These are phyloP conservation scores for Eremothecium coryli DNA, from an alignment of 1,139 yeast genomes.

Conservation along the genomic window DNA sequence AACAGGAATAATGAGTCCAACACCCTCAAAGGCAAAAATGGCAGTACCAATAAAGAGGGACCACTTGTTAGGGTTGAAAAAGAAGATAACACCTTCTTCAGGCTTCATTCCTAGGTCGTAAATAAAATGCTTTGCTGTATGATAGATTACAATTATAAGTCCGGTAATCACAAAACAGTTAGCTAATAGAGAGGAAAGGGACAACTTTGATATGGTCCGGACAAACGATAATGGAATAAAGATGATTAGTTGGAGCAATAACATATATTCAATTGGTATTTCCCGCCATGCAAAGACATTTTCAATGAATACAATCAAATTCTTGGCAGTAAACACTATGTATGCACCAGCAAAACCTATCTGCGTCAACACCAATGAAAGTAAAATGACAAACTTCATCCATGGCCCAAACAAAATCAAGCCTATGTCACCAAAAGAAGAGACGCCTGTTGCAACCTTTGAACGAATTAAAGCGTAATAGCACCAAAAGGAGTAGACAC, in stretches of 20 bases:
- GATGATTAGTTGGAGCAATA: slow-evolving; percentile 46
- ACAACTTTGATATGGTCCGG: slow-evolving; percentile 61
- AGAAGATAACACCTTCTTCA: slow-evolving; percentile 30
- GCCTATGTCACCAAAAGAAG: slow-evolving; percentile 73
- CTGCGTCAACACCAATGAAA: slow-evolving; percentile 59
- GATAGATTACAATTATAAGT: slow-evolving; percentile 51
- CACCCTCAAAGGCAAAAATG: slow-evolving; percentile 74
- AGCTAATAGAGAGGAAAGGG: slow-evolving; percentile 58
- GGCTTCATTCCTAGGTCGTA: slow-evolving; percentile 22
- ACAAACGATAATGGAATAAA: slow-evolving; percentile 63
- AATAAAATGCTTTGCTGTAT: slow-evolving; percentile 34
- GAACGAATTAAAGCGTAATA: slow-evolving; percentile 53
- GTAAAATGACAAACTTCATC: slow-evolving; percentile 48
- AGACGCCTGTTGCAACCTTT: slow-evolving; percentile 47
- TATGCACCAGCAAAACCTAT: slow-evolving; percentile 74
- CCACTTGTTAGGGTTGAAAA: slow-evolving; percentile 55
- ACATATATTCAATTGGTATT: slow-evolving; percentile 35
- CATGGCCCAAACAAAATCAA: slow-evolving; percentile 49
- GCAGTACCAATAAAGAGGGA: slow-evolving; percentile 73
- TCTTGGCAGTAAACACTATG: slow-evolving; percentile 63
- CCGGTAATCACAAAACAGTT: slow-evolving; percentile 60
- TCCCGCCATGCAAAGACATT: slow-evolving; percentile 38
- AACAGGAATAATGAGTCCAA: slow-evolving; percentile 67
- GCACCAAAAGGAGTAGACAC: slow-evolving; percentile 60
- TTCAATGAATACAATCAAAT: slow-evolving; percentile 47